Conservation (phyloP, 1,284 basidiomycete species). For the Papiliotrema nemorosa region DNA sequence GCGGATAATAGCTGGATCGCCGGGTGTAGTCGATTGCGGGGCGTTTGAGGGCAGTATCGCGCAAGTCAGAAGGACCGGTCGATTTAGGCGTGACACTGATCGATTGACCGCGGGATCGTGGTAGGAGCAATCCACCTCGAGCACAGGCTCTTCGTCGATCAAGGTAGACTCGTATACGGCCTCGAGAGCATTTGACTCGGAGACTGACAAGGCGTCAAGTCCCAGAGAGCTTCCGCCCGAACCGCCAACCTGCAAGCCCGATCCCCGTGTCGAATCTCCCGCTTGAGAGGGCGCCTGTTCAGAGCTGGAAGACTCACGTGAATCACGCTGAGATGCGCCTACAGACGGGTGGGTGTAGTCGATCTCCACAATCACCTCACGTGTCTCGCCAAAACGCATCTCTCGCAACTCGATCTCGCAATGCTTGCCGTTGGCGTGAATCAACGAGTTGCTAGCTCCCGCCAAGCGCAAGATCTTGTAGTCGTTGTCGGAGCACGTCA, state of each 20-base stretch:
- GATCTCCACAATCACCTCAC: constrained; percentile 90
- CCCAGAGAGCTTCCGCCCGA: constrained; percentile 53
- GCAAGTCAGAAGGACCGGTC: constrained; percentile 83
- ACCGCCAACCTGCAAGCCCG: constrained; percentile 1
- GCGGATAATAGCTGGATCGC: constrained; percentile 82
- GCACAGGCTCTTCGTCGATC: constrained; percentile 89
- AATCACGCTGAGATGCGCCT: not conserved
- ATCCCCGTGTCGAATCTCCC: not conserved
- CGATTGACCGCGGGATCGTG: constrained; percentile 79
- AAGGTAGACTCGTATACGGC: constrained; percentile 74
- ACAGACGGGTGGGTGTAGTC: constrained; percentile 60
- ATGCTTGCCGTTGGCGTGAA: constrained; percentile 81
- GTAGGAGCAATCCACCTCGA: constrained; percentile 88
- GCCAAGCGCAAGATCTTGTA: constrained; percentile 89
- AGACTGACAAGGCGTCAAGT: constrained; percentile 79
- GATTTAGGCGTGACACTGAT: constrained; percentile 74
- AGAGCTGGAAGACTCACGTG: not conserved
- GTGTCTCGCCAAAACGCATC: constrained; percentile 81
- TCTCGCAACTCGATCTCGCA: constrained; percentile 95
- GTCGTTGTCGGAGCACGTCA: constrained; percentile 58
- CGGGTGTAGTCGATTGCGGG: constrained; percentile 55
- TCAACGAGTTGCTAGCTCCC: constrained; percentile 74
- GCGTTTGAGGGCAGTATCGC: constrained; percentile 66
- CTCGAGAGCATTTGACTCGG: constrained; percentile 77
- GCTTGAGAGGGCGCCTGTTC: not conserved